Base-by-base conservation (phyloP, 305 asterid genomes). In the Rubia peregrina region DNA sequence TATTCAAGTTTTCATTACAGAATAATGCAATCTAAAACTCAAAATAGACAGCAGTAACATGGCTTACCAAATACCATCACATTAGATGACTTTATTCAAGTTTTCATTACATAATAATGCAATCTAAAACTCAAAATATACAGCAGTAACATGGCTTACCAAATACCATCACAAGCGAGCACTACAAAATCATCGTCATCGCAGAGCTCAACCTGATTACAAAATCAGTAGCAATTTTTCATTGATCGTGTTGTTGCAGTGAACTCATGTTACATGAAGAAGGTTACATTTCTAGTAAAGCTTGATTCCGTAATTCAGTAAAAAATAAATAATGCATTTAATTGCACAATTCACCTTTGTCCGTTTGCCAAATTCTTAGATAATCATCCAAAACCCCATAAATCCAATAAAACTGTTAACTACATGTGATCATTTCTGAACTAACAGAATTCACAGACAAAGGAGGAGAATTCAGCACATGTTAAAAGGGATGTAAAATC, bases 101-200 rank as follows among this genome's bases (percentile, higher is more conserved):
- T 68, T 43, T 60, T 42, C 22, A 6, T n/a, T 19, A 42, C 44
- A 13, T 16, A 55, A 38, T 17, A 42, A 56, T 46, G 7, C 30
- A 67, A 68, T 56, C 41, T n/a, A 53, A 8, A 66, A 7, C 55
- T 61, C 59, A 42, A 75, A 53, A 19, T 17, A 49, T 46, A 43
- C 10, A 17, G 76, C 61, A 55, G 70, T 36, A 38, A 60, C 78
- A 70, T 67, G 75, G 80, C 89, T 61, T 94, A 91, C 99, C 99
- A 94, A 75, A 94, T 83, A 74, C 99, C 99, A 78, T 94, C 99
- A 85, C 99, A 94, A 44, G 99, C 99, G 64, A 94, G 93, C 84
- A 94, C 96, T 57, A 94, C 71, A 82, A 94, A 94, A 76, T 94
- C 96, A 76, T 94, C 99, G 53, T 87, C 98, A 65, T 88, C 89